Conservation (phyloP, 805 yeast species). For the Priceomyces castillae region DNA sequence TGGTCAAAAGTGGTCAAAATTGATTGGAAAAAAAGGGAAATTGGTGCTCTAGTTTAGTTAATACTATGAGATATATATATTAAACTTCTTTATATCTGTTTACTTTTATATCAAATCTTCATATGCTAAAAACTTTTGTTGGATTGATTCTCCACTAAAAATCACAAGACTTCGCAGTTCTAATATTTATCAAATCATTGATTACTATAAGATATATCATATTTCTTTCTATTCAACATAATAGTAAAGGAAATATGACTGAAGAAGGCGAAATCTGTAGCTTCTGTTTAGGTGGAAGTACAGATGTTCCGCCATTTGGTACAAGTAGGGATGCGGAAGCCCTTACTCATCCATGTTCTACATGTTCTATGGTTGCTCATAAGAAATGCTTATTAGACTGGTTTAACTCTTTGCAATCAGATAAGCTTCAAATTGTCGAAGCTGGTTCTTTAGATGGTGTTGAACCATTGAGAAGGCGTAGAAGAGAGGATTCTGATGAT, state of each 20-base stretch:
- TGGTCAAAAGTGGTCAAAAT: no score
- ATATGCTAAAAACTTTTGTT: slow-evolving; percentile 1
- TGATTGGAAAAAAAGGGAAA: no score
- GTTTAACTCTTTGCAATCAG: slow-evolving; percentile 34
- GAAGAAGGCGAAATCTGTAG: slow-evolving; percentile 22
- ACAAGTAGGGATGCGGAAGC: slow-evolving; percentile 32
- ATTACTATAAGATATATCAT: neutral
- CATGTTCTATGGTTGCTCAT: slow-evolving; percentile 37
- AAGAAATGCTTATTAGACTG: slow-evolving; percentile 40
- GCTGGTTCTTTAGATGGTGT: slow-evolving; percentile 4
- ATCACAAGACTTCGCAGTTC: neutral
- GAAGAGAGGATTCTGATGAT: neutral
- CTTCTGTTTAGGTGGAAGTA: slow-evolving; percentile 39
- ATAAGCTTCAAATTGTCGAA: slow-evolving; percentile 21
- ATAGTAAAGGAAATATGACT: neutral
- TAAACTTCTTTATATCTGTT: no score
- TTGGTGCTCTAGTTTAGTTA: no score
- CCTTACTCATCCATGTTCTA: slow-evolving; percentile 35
- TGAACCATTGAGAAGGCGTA: neutral
- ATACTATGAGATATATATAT: no score
- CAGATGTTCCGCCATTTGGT: slow-evolving; percentile 42
- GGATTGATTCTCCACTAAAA: neutral
- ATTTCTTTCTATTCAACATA: no score
- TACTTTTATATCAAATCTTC: no score
- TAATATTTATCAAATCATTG: neutral